Conservation (phyloP, 306 rosid genomes). For the Rubus parviflorus region DNA sequence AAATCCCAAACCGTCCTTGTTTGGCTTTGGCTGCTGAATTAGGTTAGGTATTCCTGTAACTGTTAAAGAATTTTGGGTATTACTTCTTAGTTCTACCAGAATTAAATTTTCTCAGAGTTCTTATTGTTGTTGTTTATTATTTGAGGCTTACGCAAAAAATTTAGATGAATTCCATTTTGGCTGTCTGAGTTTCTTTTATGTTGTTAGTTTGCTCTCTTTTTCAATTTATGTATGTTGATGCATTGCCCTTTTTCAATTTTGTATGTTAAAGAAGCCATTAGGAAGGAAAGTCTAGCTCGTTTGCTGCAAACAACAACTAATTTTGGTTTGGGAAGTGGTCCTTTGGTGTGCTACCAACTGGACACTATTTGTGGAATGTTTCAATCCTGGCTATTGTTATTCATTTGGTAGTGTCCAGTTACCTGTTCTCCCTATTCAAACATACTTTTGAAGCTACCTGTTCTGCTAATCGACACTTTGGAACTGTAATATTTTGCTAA, state of each 20-base stretch:
- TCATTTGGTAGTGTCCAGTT: background rate
- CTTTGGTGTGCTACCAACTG: background rate
- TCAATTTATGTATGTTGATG: background rate
- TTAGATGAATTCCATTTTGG: background rate
- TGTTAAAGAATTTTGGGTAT: background rate
- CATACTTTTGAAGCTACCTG: too few relatives aligned
- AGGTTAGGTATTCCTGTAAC: constrained; percentile 5
- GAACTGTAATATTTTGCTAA: background rate
- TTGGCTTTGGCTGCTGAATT: constrained; percentile 4
- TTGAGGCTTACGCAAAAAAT: background rate
- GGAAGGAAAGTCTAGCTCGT: background rate
- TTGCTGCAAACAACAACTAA: background rate
- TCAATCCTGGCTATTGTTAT: background rate
- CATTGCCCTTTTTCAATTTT: background rate
- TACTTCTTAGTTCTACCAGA: constrained; percentile 1
- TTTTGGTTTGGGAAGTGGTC: background rate
- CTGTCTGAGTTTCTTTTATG: background rate
- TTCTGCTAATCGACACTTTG: background rate
- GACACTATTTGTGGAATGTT: background rate
- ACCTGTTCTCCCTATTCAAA: too few relatives aligned
- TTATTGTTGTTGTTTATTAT: constrained; percentile 3
- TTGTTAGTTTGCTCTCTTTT: background rate
- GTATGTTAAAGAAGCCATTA: background rate
- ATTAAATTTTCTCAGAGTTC: background rate
- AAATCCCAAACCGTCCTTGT: background rate